A percentile compares a stretch with the other conserved stretches of the same genome.
phyloP scores from a whole-genome alignment of 371 early-diverging fungal genomes.

The Lichtheimia ornata region DNA sequence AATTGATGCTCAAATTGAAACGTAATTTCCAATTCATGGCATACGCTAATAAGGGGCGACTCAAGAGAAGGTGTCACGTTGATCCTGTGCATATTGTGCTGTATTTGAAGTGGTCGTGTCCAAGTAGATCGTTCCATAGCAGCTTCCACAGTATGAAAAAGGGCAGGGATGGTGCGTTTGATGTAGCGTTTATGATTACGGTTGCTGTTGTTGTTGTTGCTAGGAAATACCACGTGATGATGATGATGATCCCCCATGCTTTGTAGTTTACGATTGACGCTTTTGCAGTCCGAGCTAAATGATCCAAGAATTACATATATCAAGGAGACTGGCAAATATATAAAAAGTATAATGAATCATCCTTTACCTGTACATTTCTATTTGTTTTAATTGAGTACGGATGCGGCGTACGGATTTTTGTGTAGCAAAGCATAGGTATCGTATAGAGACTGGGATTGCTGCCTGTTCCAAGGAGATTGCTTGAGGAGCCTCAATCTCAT shows the following conservation, averaged over 20 bases:
- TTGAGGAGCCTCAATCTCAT: conserved; percentile 27
- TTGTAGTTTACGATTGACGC: conserved; percentile 1
- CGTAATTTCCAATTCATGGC: conserved; percentile 27
- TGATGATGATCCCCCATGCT: conserved; percentile 1
- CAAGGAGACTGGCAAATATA: no score
- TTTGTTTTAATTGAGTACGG: conserved; percentile 23
- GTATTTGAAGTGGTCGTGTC: conserved; percentile 23
- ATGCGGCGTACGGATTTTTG: conserved; percentile 27
- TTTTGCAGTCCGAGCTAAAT: conserved; percentile 1
- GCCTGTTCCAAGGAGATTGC: conserved; percentile 23
- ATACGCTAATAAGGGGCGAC: conserved; percentile 24
- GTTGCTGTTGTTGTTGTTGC: not conserved
- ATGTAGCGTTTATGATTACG: conserved; percentile 11
- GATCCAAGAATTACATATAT: no score
- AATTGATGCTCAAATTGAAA: conserved; percentile 25
- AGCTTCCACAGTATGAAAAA: conserved; percentile 20
- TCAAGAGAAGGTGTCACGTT: conserved; percentile 15
- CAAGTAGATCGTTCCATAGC: conserved; percentile 20
- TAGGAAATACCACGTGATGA: not conserved
- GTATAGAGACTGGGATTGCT: conserved; percentile 16
- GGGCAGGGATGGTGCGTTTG: conserved; percentile 22
- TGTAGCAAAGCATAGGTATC: conserved; percentile 23
- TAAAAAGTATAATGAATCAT: no score
- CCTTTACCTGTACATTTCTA: conserved; percentile 28
- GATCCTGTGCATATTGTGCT: conserved; percentile 20